Base-by-base conservation (phyloP, 2,329 filamentous ascomycete genomes). In the Rutstroemia sydowiana region DNA sequence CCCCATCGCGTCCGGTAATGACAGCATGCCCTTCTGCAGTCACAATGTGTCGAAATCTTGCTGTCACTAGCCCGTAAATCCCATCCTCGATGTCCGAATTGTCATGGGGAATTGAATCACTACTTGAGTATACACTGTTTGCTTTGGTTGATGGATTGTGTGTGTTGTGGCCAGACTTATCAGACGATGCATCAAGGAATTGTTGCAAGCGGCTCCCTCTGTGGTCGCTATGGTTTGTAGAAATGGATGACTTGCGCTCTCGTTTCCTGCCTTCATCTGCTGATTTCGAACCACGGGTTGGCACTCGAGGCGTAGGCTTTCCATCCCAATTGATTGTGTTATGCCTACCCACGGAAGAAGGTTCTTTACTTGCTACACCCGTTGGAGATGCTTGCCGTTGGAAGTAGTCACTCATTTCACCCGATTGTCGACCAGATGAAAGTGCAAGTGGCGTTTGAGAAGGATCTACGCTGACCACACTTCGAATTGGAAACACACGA, bases 1-100 rank as follows among this genome's bases (percentile, higher is more conserved):
- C 77, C 2, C 82, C 84, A 48, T 88, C 82, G 51, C 85, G 77
- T 5, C 89, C 89, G 1, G 88, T 93, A 49, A 95, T 87, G 28
- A 95, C 79, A 23, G 85, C 82, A 69, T 95, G 88, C 0, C 89
- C 89, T 14, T 82, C 85, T 2, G 87, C 81, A 0, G 87, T 90
- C 23, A 85, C 72, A 3, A 87, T 74, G 63, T 95, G 88, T 59
- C 84, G 86, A 69, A 95, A 95, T 2, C 89, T 83, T 21, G 82
- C 75, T 1, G 87, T 88, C 2, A 90, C 65, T 23, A 87, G 41
- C 9, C 56, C 58, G 18, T 45, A 11, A 9, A 52, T 51, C 5
- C 36, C 53, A 8, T 58, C 58, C 4, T n/a, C n/a, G n/a, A n/a
- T n/a, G n/a, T n/a, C n/a, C n/a, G n/a, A n/a, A n/a, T n/a, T n/a